Evolutionary conservation across 352 stramenopile genomes (phyloP).

Genomic region (Blastocystis sp.): DNA sequence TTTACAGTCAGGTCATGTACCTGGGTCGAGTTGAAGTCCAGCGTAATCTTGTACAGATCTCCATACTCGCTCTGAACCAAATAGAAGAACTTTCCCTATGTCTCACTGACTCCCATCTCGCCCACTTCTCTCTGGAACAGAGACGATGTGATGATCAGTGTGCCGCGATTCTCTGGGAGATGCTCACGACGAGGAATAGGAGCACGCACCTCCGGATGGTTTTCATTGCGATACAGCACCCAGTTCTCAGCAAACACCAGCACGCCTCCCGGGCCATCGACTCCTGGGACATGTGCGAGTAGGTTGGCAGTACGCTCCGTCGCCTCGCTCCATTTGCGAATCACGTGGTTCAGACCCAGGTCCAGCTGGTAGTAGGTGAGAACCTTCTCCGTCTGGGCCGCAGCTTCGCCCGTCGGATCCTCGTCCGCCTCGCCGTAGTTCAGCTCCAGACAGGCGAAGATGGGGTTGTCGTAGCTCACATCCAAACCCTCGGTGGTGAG

Average conservation of each 20-base stretch:
- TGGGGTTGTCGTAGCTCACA: conserved; percentile 97
- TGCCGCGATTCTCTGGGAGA: conserved; percentile 71
- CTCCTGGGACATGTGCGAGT: conserved; percentile 74
- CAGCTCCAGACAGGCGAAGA: conserved; percentile 92
- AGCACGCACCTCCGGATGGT: conserved; percentile 70
- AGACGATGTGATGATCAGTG: conserved; percentile 84
- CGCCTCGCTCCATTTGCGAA: conserved; percentile 82
- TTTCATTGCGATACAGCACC: conserved; percentile 92
- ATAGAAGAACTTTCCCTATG: conserved; percentile 85
- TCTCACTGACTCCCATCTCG: neutral
- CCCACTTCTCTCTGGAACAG: conserved; percentile 82
- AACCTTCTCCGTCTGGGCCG: conserved; percentile 78
- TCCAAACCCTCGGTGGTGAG: conserved; percentile 89
- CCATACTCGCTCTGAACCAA: conserved; percentile 92
- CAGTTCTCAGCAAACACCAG: conserved; percentile 91
- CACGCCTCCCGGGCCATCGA: conserved; percentile 80
- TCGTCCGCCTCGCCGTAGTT: conserved; percentile 82
- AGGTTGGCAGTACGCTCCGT: conserved; percentile 84
- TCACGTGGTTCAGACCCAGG: conserved; percentile 97
- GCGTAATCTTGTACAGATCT: conserved; percentile 95
- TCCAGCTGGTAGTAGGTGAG: conserved; percentile 98
- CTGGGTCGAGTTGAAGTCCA: conserved; percentile 75
- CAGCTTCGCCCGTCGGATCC: conserved; percentile 68
- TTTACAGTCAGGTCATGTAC: conserved; percentile 66
- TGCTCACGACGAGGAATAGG: conserved; percentile 74